phyloP scores from a whole-genome alignment of 805 yeast genomes.

The Ogataea kodamae region DNA sequence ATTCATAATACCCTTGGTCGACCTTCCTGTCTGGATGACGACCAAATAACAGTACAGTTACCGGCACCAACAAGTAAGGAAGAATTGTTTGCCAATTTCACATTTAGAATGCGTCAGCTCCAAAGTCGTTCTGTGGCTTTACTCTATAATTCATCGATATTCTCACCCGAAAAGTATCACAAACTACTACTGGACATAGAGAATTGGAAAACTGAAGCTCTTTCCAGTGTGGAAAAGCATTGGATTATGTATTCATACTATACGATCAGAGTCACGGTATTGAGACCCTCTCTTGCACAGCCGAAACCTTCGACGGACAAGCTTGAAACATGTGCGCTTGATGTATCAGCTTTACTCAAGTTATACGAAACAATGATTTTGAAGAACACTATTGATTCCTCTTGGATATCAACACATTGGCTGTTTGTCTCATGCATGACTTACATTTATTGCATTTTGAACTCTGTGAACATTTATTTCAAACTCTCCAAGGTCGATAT shows the following conservation, averaged over 20 bases:
- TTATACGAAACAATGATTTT: constrained; percentile 2
- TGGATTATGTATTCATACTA: constrained; percentile 1
- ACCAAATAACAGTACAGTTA: neutral
- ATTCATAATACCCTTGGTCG: constrained; percentile 7
- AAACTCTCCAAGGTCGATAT: constrained; percentile 1
- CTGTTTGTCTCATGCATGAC: constrained; percentile 3
- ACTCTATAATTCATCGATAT: constrained; percentile 1
- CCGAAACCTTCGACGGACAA: constrained; percentile 1
- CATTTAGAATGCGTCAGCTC: constrained; percentile 1
- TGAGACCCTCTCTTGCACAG: constrained; percentile 2
- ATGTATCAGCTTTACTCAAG: neutral
- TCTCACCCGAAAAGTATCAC: neutral
- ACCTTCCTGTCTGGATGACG: constrained; percentile 6
- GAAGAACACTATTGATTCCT: constrained; percentile 1
- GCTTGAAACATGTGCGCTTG: constrained; percentile 1
- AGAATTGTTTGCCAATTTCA: constrained; percentile 1
- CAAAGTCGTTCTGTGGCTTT: neutral
- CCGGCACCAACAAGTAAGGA: neutral
- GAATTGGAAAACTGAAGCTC: constrained; percentile 1
- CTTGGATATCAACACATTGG: constrained; percentile 4
- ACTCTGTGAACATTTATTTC: neutral
- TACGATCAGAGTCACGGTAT: neutral
- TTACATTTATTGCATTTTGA: constrained; percentile 2
- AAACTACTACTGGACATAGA: neutral
- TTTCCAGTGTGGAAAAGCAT: constrained; percentile 51